Evolutionary conservation across 2,329 filamentous ascomycete species (phyloP), one percentile per base, ranked within the genome.

Genomic region (Alternaria dauci): DNA sequence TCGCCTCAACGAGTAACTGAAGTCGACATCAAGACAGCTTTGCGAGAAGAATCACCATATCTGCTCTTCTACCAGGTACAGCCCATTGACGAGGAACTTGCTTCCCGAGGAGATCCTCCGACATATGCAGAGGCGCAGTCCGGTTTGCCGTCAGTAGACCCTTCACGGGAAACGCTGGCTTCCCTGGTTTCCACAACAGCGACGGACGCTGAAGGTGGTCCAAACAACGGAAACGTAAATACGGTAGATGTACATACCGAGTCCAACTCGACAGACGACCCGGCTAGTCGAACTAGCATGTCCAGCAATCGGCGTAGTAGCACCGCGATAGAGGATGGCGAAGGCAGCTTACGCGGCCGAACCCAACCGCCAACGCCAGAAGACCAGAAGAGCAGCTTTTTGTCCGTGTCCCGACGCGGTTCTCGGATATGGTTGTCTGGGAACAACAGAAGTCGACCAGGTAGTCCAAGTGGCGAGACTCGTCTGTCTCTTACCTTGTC

Each of bases 1-100:
- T 81, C 87, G 1, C 82, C 86, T 36, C 85, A 89, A 57, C 87
- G 94, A 26, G 90, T 98, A 3, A 85, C 84, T 0, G 85, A 90
- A 55, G 89, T 97, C 50, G 88, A 96, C 71, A 90, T 97, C 64
- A 89, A 91, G 62, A 81, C 90, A 67, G 90, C 92, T 0, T 81
- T 98, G 51, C 90, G 88, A 67, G 86, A 90, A n/a, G 94, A 97
- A 76, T 96, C 93, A 76, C 94, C 95, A 0, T 98, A 98, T 76
- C 85, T 98, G 7, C 83, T 99, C 0, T 98, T 98, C 78, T 99
- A 97, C 73, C 94, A 97, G 77, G 92, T 98, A 41, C 87, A 96
- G 30, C 94, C 94, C 0, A 93, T 96, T 71, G 87, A 92, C 30
- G 91, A 94, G 57, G 86, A 90, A 64, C 78, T 80, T n/a, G 75